Base-by-base conservation (phyloP, 129 eudicot species). In the Deinandra increscens region DNA sequence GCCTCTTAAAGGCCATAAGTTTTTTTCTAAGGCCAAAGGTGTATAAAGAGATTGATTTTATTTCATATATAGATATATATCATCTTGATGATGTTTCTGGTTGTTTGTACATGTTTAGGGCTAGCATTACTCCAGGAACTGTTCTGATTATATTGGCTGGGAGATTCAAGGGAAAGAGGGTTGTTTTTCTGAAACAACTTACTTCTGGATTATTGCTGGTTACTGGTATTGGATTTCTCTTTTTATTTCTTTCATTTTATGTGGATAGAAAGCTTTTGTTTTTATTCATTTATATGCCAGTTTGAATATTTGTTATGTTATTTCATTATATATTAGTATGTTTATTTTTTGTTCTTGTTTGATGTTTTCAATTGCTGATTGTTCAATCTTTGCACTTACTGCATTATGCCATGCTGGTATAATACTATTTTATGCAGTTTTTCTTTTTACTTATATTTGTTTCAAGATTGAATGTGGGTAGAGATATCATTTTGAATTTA, bases 131-230 rank as follows among this genome's bases (percentile, higher is more conserved):
- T 6, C 84, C 87, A 0, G 89, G 94, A 11, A 87, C 94, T 0
- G 94, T 87, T 54, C 71, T 87, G 85, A 87, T 87, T 9, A 61
- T 84, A 0, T 74, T 87, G 81, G 55, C 87, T 0, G 94, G 94
- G 45, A 76, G 94, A 79, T 87, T 87, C 6, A 87, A 77, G 87
- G 94, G 94, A 45, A 84, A 87, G 86, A 88, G 91, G 54, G 91
- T 85, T 83, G 96, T 89, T 4, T 89, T 89, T 76, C 71, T 89
- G 73, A 89, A 86, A 75, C 96, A 89, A 74, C 90, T 89, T 15
- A 7, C 88, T 9, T 86, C 96, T 75, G 91, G 91, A 44, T 78
- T 85, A 77, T 79, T 85, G 71, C 78, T 85, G 11, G 84, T 85
- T 36, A 82, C 91, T 18, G 97, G 97, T 90, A 61, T 70, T 78